Percentiles rank a stretch among this genome's conserved stretches.
These are phyloP conservation scores for Phialophora chinensis DNA, from an alignment of 2,329 filamentous ascomycete species.

Conservation along the genomic window DNA sequence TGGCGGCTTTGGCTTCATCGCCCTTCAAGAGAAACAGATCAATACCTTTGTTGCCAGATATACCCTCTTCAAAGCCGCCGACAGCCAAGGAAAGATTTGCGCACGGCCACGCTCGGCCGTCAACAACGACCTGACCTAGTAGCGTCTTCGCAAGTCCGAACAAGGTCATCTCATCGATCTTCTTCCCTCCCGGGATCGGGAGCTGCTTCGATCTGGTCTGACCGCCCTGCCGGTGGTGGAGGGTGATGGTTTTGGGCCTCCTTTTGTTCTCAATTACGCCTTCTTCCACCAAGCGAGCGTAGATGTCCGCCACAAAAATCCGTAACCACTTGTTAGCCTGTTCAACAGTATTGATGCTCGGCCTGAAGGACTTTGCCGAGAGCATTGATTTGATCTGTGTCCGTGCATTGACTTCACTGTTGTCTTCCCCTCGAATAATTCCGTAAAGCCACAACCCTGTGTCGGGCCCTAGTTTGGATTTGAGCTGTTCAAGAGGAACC, in stretches of 20 bases:
- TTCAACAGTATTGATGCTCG: conserved; percentile 76
- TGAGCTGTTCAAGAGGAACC: conserved; percentile 75
- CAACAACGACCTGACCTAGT: conserved; percentile 75
- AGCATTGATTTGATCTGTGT: conserved; percentile 98
- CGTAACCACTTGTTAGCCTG: conserved; percentile 84
- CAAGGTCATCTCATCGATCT: conserved; percentile 73
- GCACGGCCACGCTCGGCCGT: conserved; percentile 87
- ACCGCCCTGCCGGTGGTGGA: conserved; percentile 77
- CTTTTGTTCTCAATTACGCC: conserved; percentile 86
- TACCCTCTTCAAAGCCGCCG: conserved; percentile 87
- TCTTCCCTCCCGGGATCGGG: conserved; percentile 76
- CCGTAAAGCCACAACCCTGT: conserved; percentile 85
- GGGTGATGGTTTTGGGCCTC: conserved; percentile 80
- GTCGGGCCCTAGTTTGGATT: conserved; percentile 79
- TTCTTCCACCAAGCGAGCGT: conserved; percentile 85
- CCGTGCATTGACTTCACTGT: conserved; percentile 84
- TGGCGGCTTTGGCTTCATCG: conserved; percentile 57
- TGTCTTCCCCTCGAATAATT: conserved; percentile 82
- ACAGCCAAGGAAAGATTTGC: conserved; percentile 87
- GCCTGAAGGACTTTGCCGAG: conserved; percentile 92
- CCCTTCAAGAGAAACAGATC: conserved; percentile 79
- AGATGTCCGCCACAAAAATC: conserved; percentile 92
- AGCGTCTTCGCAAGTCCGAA: conserved; percentile 78
- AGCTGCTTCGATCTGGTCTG: conserved; percentile 77
- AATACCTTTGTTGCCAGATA: conserved; percentile 84